Evolutionary conservation across 2,329 filamentous ascomycete genomes (phyloP).

Genomic region (Fusarium haematococcum): DNA sequence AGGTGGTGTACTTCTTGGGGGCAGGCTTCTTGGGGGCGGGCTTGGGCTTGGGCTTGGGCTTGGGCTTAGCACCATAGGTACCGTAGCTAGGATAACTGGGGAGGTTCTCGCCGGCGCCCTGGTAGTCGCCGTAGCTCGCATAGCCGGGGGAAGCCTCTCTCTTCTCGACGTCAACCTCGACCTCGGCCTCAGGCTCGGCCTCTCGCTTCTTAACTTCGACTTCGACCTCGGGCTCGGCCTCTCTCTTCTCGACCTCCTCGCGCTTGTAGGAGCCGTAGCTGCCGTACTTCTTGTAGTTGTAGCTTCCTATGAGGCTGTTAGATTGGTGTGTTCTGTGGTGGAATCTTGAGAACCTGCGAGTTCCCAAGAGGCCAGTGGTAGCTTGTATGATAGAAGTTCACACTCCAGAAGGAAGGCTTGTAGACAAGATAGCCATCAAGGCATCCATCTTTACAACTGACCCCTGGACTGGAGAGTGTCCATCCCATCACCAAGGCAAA

Average conservation of each 20-base stretch:
- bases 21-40: constrained; percentile 5
- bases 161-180: constrained; percentile 6
- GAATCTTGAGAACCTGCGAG: neutral
- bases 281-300: constrained; percentile 26
- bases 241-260: constrained; percentile 7
- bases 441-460: neutral
- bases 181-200: constrained; percentile 4
- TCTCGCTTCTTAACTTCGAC: constrained; percentile 3
- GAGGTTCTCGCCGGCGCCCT: constrained; percentile 1
- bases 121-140: neutral
- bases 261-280: constrained; percentile 21
- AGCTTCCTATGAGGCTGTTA: constrained; percentile 1
- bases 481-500: neutral
- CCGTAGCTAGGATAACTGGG: constrained; percentile 8
- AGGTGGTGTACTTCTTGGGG: constrained; percentile 3
- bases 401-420: neutral
- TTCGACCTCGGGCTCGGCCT: constrained; percentile 8
- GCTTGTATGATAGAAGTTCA: neutral
- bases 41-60: constrained; percentile 3
- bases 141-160: constrained; percentile 1
- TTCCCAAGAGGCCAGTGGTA: neutral
- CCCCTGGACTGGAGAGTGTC: neutral
- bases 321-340: neutral
- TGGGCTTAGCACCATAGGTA: neutral
- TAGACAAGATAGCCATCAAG: neutral